Evolutionary conservation across 2,329 filamentous ascomycete genomes (phyloP).

Genomic region (Tetracladium maxilliforme): DNA sequence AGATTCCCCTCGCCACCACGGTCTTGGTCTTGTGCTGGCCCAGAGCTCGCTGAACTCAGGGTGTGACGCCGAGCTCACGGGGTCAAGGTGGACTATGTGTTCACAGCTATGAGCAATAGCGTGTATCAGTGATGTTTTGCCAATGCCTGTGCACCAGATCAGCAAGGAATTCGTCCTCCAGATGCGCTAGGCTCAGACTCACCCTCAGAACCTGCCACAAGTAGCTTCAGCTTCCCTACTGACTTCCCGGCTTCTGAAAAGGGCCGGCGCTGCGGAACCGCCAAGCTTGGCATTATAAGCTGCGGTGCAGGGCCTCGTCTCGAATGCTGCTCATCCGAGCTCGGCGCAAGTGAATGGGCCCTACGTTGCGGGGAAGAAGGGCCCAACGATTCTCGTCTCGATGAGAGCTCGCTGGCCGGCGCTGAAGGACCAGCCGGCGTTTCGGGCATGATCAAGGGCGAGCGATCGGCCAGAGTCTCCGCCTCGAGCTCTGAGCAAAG

Average conservation of each 20-base stretch:
- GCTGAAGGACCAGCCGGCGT: neutral
- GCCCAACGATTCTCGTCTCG: neutral
- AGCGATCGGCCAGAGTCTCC: constrained; percentile 5
- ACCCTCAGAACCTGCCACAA: constrained; percentile 71
- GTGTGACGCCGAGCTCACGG: constrained; percentile 29
- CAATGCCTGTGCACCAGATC: constrained; percentile 43
- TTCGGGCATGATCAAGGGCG: constrained; percentile 1
- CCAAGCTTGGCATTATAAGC: constrained; percentile 94
- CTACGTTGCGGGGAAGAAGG: neutral
- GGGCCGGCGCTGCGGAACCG: constrained; percentile 74
- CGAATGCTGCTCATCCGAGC: constrained; percentile 14
- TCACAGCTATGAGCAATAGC: constrained; percentile 76
- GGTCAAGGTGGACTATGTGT: constrained; percentile 88
- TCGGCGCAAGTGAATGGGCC: neutral
- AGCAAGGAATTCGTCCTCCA: constrained; percentile 6
- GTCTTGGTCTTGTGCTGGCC: constrained; percentile 73
- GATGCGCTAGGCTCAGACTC: constrained; percentile 10
- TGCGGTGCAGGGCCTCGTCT: constrained; percentile 42
- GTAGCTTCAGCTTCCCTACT: constrained; percentile 77
- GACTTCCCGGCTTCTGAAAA: constrained; percentile 79
- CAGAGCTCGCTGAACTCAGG: constrained; percentile 49
- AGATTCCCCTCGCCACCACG: constrained; percentile 76
- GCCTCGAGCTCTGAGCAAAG: constrained; percentile 18
- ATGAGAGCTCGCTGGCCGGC: constrained; percentile 1
- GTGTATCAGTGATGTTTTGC: constrained; percentile 81